Conservation (phyloP, 192 early-diverging fungal species). For the Entrophospora sp. region DNA sequence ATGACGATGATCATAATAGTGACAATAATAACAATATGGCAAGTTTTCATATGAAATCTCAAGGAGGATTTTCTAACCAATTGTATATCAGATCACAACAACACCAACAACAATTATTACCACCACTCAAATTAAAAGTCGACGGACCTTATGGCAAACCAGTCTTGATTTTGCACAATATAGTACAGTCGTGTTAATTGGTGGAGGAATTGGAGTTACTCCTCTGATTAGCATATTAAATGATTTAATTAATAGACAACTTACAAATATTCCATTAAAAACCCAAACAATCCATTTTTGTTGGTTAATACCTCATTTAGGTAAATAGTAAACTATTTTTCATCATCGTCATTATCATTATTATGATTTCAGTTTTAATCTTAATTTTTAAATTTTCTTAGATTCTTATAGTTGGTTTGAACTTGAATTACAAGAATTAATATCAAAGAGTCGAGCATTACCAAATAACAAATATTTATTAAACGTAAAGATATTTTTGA, state of each 20-base stretch:
- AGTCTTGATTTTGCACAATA: constrained; percentile 27
- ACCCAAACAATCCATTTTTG: constrained; percentile 27
- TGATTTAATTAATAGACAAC: constrained; percentile 28
- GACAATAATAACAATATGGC: not conserved
- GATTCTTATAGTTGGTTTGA: constrained; percentile 6
- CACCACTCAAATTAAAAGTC: constrained; percentile 16
- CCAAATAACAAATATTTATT: not conserved
- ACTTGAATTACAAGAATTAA: not conserved
- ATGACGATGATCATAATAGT: no score
- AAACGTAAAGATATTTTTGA: not conserved
- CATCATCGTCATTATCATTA: no score
- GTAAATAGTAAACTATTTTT: not conserved
- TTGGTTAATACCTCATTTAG: constrained; percentile 26
- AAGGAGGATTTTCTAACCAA: constrained; percentile 23
- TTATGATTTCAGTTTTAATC: no score
- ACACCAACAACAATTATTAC: no score
- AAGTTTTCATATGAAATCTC: constrained; percentile 27
- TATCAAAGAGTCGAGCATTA: not conserved
- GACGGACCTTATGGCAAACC: constrained; percentile 32
- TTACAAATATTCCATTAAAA: constrained; percentile 20
- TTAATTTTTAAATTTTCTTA: not conserved
- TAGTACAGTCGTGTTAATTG: constrained; percentile 20
- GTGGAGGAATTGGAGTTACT: constrained; percentile 33
- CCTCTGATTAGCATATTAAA: constrained; percentile 29
- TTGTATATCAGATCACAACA: not conserved